Base-by-base conservation (phyloP, 1,284 basidiomycete species). In the Trichosporon ovoides region DNA sequence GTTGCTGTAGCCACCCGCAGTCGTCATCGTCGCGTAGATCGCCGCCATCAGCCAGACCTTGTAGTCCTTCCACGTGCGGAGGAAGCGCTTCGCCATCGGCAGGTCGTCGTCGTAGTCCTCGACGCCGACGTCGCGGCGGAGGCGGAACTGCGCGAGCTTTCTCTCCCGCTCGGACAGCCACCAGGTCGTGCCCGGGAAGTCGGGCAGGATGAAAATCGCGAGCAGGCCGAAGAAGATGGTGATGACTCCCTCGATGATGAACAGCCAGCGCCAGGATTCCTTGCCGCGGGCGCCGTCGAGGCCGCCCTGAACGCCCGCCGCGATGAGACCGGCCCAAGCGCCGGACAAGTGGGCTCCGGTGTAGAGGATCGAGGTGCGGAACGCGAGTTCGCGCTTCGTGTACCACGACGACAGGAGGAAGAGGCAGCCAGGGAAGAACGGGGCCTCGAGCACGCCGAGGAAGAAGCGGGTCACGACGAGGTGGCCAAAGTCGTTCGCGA, bases 401-500 rank as follows among this genome's bases (percentile, higher is more conserved):
- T 68, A 68, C 67, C 67, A 68, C 35, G 60, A 62, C 9, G 59
- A 57, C 2, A 68, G 55, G 53, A 65, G 51, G 53, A 62, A 66
- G 11, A 68, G 63, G 24, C 60, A 59, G 1, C 67, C 67, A 38
- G 46, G 69, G 60, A 60, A 77, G 74, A 61, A 76, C 57, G 37
- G 69, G 64, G 22, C 64, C 63, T 36, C 75, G 50, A 52, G 43
- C 3, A 65, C 38, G 14, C 63, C 63, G 28, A 65, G 53, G 61
- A 77, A 77, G 74, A 74, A 75, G 28, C 63, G 63, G 22, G 43
- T 52, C 11, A 56, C 60, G 3, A 64, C 56, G 13, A 64, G 58
- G 46, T 63, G 61, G 7, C 34, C 18, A 38, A 48, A 63, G 38
- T 22, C 58, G 58, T 58, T 20, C 20, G 62, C 59, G 7, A 58